A percentile compares a stretch with the other conserved stretches of the same genome.
phyloP scores from a whole-genome alignment of 495 filamentous ascomycete species.

The Penicillium dipodomyicola region DNA sequence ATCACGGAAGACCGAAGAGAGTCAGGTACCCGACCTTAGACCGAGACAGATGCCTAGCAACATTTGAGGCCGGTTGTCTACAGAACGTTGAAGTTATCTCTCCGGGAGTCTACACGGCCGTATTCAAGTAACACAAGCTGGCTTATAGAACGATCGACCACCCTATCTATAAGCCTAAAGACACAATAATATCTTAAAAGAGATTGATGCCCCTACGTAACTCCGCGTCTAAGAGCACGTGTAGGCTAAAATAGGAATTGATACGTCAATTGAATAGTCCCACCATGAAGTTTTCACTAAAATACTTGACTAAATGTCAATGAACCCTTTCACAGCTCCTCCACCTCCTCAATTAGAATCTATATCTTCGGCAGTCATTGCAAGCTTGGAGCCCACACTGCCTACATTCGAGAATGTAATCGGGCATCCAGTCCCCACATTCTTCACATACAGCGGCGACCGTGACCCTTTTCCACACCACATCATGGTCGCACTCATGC shows the following conservation, averaged over 20 bases:
- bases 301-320: too few species aligned
- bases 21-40: slow-evolving; percentile 14
- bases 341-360: neutral
- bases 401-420: neutral
- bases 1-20: neutral
- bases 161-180: too few species aligned
- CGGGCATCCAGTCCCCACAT: neutral
- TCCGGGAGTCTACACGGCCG: slow-evolving; percentile 14
- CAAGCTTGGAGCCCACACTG: neutral
- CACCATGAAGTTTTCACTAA: too few species aligned
- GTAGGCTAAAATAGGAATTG: too few species aligned
- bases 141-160: too few species aligned
- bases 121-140: slow-evolving; percentile 7
- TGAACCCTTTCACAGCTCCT: neutral
- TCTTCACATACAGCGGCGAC: neutral
- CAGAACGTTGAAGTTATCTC: slow-evolving; percentile 8
- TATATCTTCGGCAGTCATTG: neutral
- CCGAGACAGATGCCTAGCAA: slow-evolving; percentile 8
- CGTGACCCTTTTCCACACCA: neutral
- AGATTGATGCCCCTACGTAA: too few species aligned
- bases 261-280: too few species aligned
- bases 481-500: neutral
- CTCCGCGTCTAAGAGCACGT: too few species aligned
- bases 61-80: slow-evolving; percentile 13
- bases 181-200: too few species aligned